These are phyloP conservation scores for Ajuga chamaepitys DNA, from an alignment of 257 asterid genomes.

Conservation along the genomic window DNA sequence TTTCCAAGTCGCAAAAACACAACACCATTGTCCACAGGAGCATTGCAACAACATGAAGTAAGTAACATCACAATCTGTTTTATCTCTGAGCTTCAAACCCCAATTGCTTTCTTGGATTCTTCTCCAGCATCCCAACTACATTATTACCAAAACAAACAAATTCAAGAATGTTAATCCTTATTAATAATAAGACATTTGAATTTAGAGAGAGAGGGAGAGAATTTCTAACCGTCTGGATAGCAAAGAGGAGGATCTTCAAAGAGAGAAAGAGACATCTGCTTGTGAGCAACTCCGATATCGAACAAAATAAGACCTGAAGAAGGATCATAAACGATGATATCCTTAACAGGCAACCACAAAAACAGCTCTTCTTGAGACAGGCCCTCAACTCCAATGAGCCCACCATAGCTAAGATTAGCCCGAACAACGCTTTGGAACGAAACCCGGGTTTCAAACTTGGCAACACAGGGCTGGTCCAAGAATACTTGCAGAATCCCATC, in stretches of 20 bases:
- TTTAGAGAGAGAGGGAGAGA: neutral
- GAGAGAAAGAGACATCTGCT: slow-evolving; percentile 73
- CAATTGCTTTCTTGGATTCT: slow-evolving; percentile 13
- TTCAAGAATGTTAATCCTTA: neutral
- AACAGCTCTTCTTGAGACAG: slow-evolving; percentile 83
- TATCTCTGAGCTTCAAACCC: slow-evolving; percentile 37
- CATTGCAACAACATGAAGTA: slow-evolving; percentile 12
- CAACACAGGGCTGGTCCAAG: slow-evolving; percentile 70
- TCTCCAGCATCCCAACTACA: slow-evolving; percentile 38
- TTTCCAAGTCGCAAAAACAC: slow-evolving; percentile 17
- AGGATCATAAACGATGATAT: slow-evolving; percentile 72
- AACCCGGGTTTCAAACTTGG: slow-evolving; percentile 66
- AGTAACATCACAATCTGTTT: slow-evolving; percentile 7
- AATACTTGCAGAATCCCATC: slow-evolving; percentile 56
- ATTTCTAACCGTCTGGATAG: slow-evolving; percentile 42
- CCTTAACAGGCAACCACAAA: slow-evolving; percentile 84
- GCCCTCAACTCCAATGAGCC: slow-evolving; percentile 71
- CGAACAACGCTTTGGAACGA: slow-evolving; percentile 61
- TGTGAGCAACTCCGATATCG: slow-evolving; percentile 81
- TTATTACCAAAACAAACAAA: neutral
- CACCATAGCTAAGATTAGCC: slow-evolving; percentile 82
- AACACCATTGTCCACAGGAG: slow-evolving; percentile 8
- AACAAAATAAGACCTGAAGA: slow-evolving; percentile 72
- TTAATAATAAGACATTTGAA: neutral
- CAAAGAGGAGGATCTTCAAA: slow-evolving; percentile 89